Evolutionary conservation across 345 rosid species (phyloP), one percentile per base, ranked within the genome.

Genomic region (Laguncularia racemosa): DNA sequence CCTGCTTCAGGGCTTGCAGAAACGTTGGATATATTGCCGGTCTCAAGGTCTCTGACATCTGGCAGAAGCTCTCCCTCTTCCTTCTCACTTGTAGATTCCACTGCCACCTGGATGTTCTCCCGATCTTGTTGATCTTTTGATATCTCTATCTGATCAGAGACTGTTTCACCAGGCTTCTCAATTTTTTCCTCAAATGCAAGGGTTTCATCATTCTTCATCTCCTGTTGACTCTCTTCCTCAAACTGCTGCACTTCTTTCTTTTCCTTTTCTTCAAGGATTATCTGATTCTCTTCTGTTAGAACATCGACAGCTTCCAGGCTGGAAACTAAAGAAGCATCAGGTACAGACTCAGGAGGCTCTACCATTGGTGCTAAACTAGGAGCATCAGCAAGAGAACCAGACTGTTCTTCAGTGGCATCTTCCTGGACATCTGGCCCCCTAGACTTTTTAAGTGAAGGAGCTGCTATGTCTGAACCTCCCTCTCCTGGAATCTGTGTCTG

Each of bases 31-130:
- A 60, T 48, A 59, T 86, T 64, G 43, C 61, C 71, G 10, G 75
- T 95, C 23, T 83, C 95, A 10, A 51, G 73, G 56, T 89, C 99
- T 43, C 75, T 59, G n/a, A 68, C 67, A 60, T 86, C 97, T 20
- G 84, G 73, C 46, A 71, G 58, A 49, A 84, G 64, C 73, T 92
- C 99, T 56, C 97, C 97, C 64, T 93, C 99, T 82, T 87, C 99
- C 67, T 69, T 85, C 66, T 93, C 99, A n/a, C 51, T 57, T 20
- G 23, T 28, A 20, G 48, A 58, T 28, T 65, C 68, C 28, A 46
- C 16, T 4, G 20, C n/a, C 48, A 48, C 20, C 20, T 47, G 48
- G 18, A n/a, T 62, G 16, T 23, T 23, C 50, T 40, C 50, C 13
- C 20, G 82, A 46, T 70, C 84, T 23, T 58, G 53, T 57, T 64